Conservation (phyloP, 2,329 filamentous ascomycete species). For the Thermomyces lanuginosus region DNA sequence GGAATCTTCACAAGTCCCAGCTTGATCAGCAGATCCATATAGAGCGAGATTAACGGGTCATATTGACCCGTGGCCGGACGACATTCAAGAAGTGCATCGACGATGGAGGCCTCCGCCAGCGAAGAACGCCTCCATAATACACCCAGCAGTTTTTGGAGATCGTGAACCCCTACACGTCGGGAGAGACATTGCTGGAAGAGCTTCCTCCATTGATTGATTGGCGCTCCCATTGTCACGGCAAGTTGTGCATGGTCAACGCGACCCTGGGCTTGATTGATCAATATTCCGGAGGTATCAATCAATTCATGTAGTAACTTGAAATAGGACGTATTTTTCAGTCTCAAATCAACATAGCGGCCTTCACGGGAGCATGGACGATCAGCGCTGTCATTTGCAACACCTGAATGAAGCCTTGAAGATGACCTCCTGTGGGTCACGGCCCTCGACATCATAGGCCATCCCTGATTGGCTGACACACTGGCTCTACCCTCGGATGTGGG, state of each 20-base stretch:
- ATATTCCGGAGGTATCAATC: too few relatives aligned
- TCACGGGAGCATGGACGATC: too few relatives aligned
- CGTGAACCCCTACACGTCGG: slow-evolving; percentile 21
- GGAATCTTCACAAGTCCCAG: slow-evolving; percentile 18
- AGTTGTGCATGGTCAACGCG: slow-evolving; percentile 5
- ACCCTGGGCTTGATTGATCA: too few relatives aligned
- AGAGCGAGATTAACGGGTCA: slow-evolving; percentile 28
- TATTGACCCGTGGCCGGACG: slow-evolving; percentile 18
- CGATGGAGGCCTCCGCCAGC: slow-evolving; percentile 16
- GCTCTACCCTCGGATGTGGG: too few relatives aligned
- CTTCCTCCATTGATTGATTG: slow-evolving; percentile 21
- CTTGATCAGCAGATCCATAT: slow-evolving; percentile 23
- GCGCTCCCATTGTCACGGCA: slow-evolving; percentile 10
- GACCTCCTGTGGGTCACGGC: too few relatives aligned
- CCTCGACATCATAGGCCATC: too few relatives aligned
- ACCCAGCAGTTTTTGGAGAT: slow-evolving; percentile 23
- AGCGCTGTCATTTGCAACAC: too few relatives aligned
- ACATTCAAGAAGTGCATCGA: slow-evolving; percentile 21
- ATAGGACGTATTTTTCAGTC: too few relatives aligned
- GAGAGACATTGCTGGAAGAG: slow-evolving; percentile 22
- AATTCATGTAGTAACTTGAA: too few relatives aligned
- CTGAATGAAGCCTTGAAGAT: too few relatives aligned
- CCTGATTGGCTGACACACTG: too few relatives aligned
- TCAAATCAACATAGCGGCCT: too few relatives aligned
- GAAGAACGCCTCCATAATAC: slow-evolving; percentile 17